Conservation (phyloP, 2,329 filamentous ascomycete species). For the Xylariales sp. region DNA sequence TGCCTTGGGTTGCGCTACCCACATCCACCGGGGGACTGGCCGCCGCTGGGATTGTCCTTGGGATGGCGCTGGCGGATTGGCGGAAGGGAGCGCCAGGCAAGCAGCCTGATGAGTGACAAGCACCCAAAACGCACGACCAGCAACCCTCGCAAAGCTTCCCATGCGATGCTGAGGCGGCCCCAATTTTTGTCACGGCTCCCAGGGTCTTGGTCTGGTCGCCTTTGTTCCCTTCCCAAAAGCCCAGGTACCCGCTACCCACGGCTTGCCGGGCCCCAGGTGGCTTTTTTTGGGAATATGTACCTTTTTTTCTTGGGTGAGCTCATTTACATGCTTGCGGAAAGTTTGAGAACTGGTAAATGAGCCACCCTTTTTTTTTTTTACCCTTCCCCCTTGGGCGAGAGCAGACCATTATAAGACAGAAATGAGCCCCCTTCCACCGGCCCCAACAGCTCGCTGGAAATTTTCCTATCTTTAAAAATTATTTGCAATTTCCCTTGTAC, state of each 20-base stretch:
- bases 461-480: constrained; percentile 7
- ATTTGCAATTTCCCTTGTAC: constrained; percentile 8
- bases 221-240: not conserved
- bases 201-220: not conserved
- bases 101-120: constrained; percentile 3
- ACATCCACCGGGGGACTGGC: not conserved
- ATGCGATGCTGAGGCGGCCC: not conserved
- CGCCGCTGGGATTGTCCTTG: constrained; percentile 4
- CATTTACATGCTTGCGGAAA: constrained; percentile 10
- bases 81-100: constrained; percentile 3
- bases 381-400: constrained; percentile 6
- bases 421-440: constrained; percentile 9
- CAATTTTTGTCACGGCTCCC: too few relatives aligned
- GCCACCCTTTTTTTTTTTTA: constrained; percentile 7
- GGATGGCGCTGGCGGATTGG: constrained; percentile 2
- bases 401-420: constrained; percentile 11
- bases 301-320: constrained; percentile 1
- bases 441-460: constrained; percentile 6
- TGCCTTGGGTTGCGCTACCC: not conserved
- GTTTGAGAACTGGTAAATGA: constrained; percentile 11
- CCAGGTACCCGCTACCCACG: not conserved
- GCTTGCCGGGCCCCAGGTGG: constrained; percentile 4
- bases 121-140: constrained; percentile 1
- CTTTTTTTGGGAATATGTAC: constrained; percentile 6
- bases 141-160: not conserved